phyloP scores from a whole-genome alignment of 2,329 filamentous ascomycete genomes.

The Furcasterigmium furcatum region DNA sequence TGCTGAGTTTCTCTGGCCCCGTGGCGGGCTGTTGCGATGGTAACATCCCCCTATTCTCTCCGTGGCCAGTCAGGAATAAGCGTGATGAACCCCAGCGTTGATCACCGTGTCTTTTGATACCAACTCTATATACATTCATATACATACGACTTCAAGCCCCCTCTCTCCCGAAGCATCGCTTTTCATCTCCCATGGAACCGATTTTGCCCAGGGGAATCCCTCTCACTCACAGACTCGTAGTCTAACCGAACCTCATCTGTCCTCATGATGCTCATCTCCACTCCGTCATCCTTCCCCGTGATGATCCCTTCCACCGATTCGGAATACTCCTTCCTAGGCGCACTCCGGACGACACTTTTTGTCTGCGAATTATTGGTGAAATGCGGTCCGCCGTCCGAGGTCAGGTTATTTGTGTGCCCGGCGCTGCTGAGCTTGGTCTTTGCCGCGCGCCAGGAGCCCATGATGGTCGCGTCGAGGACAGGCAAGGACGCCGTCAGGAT shows the following conservation, averaged over 20 bases:
- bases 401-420: constrained; percentile 2
- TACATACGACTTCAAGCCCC: too few species aligned
- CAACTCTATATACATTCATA: too few species aligned
- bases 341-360: background rate
- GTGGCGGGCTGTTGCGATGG: too few species aligned
- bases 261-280: constrained; percentile 6
- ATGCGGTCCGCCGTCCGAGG: background rate
- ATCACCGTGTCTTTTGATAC: too few species aligned
- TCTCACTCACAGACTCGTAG: background rate
- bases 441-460: constrained; percentile 9
- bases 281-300: constrained; percentile 1
- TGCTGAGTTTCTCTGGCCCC: too few species aligned
- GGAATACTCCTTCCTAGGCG: background rate
- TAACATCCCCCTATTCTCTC: too few species aligned
- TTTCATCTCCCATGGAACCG: too few species aligned
- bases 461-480: constrained; percentile 18
- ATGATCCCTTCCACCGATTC: constrained; percentile 6
- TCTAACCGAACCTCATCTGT: background rate
- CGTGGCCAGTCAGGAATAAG: too few species aligned
- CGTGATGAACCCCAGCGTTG: too few species aligned
- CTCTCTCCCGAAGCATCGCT: too few species aligned
- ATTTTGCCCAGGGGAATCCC: too few species aligned
- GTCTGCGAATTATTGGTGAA: constrained; percentile 3
- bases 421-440: constrained; percentile 4
- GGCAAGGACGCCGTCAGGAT: constrained; percentile 23